These are phyloP conservation scores for Trichoderma oligosporum DNA, from an alignment of 2,329 filamentous ascomycete genomes.

Conservation along the genomic window DNA sequence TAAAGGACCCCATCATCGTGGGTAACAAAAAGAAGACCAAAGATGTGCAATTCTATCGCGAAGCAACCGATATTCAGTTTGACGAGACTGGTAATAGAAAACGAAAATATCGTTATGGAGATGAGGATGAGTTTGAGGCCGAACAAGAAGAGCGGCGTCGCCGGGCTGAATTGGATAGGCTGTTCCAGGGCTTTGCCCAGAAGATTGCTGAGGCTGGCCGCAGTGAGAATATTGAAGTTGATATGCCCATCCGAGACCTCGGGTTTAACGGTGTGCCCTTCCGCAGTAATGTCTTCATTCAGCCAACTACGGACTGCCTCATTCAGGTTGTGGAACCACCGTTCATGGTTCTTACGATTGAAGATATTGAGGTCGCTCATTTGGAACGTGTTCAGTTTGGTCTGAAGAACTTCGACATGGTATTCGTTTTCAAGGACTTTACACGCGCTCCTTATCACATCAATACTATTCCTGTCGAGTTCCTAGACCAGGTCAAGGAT, in stretches of 20 bases:
- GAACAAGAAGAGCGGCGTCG: constrained; percentile 95
- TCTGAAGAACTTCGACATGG: constrained; percentile 97
- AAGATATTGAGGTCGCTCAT: constrained; percentile 94
- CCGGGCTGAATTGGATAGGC: constrained; percentile 84
- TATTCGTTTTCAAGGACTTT: constrained; percentile 98
- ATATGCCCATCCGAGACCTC: constrained; percentile 94
- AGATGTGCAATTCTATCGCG: constrained; percentile 96
- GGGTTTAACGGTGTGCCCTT: constrained; percentile 96
- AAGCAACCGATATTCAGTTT: constrained; percentile 97
- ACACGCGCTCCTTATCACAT: constrained; percentile 84
- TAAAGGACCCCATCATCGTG: constrained; percentile 97
- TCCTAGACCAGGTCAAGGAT: constrained; percentile 91
- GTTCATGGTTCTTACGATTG: constrained; percentile 91
- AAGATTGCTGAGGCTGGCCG: constrained; percentile 96
- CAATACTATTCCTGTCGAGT: constrained; percentile 97
- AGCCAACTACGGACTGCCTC: constrained; percentile 93
- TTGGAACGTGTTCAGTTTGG: constrained; percentile 95
- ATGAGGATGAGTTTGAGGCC: constrained; percentile 97
- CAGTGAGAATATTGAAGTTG: constrained; percentile 85
- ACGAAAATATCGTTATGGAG: constrained; percentile 94
- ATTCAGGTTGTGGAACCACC: constrained; percentile 96
- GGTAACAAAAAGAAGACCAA: constrained; percentile 98
- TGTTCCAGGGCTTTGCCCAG: constrained; percentile 94
- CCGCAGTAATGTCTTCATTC: constrained; percentile 90
- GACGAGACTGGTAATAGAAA: constrained; percentile 98